Percentiles rank a stretch among this genome's conserved stretches.
These are phyloP conservation scores for Globisporangium emineosum DNA, from an alignment of 352 stramenopile species.

Conservation along the genomic window DNA sequence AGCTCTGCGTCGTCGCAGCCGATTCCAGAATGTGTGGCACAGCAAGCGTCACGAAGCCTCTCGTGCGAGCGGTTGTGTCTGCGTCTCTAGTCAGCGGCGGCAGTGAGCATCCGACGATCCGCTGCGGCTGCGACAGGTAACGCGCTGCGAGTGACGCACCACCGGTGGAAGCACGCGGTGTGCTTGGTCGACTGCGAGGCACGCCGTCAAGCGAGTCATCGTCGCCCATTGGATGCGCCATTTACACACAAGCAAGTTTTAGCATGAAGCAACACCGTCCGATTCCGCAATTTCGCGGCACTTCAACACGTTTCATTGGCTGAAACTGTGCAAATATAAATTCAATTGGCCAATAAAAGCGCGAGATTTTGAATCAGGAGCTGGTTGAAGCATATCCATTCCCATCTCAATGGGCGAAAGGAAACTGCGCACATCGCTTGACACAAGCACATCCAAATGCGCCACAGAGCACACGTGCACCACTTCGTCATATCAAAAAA, in stretches of 20 bases:
- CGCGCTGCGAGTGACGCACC: conserved; percentile 10
- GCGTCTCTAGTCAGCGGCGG: not conserved
- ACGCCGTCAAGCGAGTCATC: not conserved
- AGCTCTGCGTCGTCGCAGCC: conserved; percentile 7
- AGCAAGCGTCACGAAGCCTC: conserved; percentile 13
- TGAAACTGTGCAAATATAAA: not conserved
- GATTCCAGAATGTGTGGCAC: conserved; percentile 19
- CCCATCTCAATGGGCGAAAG: no score
- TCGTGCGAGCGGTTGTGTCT: not conserved
- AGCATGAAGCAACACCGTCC: not conserved
- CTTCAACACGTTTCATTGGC: not conserved
- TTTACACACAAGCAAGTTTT: not conserved
- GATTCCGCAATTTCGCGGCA: conserved; percentile 8
- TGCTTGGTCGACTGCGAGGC: not conserved
- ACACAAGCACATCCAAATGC: no score
- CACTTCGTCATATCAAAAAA: not conserved
- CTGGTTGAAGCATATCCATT: conserved; percentile 12
- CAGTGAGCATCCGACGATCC: conserved; percentile 13
- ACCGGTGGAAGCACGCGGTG: not conserved
- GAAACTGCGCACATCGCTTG: not conserved
- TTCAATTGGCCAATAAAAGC: not conserved
- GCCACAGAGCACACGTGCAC: not conserved
- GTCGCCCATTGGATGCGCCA: conserved; percentile 1
- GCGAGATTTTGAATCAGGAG: conserved; percentile 12
- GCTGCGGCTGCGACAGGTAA: conserved; percentile 13